Evolutionary conservation across 805 yeast species (phyloP).

Genomic region (Saccharomycopsis schoenii): DNA sequence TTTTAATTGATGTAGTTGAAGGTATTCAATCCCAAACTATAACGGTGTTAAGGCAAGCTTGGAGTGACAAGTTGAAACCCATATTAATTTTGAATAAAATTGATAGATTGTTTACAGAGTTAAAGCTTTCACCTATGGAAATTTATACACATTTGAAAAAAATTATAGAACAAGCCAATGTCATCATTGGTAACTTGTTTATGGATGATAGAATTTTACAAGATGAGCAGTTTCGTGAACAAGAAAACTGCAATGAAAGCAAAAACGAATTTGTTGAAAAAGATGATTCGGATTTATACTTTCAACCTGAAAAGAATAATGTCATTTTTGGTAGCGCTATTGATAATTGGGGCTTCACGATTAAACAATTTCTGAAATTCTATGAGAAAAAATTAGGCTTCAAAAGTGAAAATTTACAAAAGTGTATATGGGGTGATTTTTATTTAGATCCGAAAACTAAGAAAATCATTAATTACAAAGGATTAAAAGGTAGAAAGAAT

Average conservation of each 20-base stretch:
- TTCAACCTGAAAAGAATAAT: conserved; percentile 78
- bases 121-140: conserved; percentile 73
- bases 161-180: conserved; percentile 86
- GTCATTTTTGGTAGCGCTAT: conserved; percentile 86
- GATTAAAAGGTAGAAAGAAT: conserved; percentile 44
- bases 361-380: conserved; percentile 79
- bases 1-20: conserved; percentile 92
- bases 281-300: conserved; percentile 75
- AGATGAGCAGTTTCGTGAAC: conserved; percentile 68
- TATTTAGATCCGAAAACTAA: conserved; percentile 85
- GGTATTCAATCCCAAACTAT: conserved; percentile 98
- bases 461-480: conserved; percentile 60
- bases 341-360: conserved; percentile 97
- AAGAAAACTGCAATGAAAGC: conserved; percentile 33
- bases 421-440: conserved; percentile 94
- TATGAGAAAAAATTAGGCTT: conserved; percentile 81
- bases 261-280: conserved; percentile 46
- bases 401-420: conserved; percentile 64
- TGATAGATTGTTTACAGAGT: conserved; percentile 75
- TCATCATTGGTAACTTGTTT: conserved; percentile 85
- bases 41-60: conserved; percentile 87
- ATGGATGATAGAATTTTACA: conserved; percentile 91
- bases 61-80: conserved; percentile 88
- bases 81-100: conserved; percentile 83
- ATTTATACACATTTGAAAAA: conserved; percentile 74